Base-by-base conservation (phyloP, 257 asterid species). In the Solanum appendiculatum region DNA sequence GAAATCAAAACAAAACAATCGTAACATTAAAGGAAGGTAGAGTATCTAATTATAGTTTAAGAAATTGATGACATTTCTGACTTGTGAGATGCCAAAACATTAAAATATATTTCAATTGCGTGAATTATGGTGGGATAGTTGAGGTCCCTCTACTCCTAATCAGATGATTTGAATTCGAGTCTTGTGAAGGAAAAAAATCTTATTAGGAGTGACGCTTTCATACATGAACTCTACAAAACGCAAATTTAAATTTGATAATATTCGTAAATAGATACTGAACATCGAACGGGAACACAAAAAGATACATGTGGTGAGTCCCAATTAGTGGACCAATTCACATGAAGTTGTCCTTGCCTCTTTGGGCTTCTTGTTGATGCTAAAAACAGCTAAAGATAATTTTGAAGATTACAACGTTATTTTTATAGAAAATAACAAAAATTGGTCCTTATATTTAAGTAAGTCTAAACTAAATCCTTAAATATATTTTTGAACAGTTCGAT, bases 241-340 rank as follows among this genome's bases (percentile, higher is more conserved):
- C 3, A 11, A 4, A 63, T n/a, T 63, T 5, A 0, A 60, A 60
- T 56, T 56, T 21, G 0, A 56, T 58, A 0, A 58, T 58, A 58
- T 58, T 58, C 0, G 5, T 7, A 40, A 3, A 11, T 1, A n/a
- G 9, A 40, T 40, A 40, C 9, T 63, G 16, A 1, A 11, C 0
- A 63, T 0, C 3, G 8, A 1, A 5, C 0, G 1, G 0, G 3
- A 6, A 0, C 9, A 4, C 33, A 5, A 42, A 42, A 16, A 15
- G 10, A 75, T 9, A 25, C 2, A 2, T 27, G 0, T 44, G 9
- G 5, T 1, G n/a, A 56, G 39, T 5, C 25, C 83, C 40, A 8
- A 8, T 4, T 78, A 25, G 64, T 78, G 64, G 36, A 14, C 83
- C 63, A 44, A 7, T 15, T 75, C 83, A 39, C 51, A 74, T 37